Evolutionary conservation across 1,284 basidiomycete genomes (phyloP), one percentile per base, ranked within the genome.

Genomic region (Flammula alnicola): DNA sequence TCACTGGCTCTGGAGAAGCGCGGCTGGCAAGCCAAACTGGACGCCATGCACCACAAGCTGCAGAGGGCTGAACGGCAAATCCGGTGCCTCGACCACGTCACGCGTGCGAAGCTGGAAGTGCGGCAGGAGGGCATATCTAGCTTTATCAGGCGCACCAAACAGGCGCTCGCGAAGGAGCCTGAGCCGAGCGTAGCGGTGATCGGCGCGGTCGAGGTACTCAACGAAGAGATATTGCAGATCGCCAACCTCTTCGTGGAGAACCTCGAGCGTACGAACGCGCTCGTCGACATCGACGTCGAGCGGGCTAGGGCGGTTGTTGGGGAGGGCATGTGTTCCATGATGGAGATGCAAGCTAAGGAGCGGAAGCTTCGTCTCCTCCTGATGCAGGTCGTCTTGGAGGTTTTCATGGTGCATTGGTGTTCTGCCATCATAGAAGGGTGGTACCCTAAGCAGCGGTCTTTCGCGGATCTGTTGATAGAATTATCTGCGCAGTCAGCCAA

Each of bases 321-420:
- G 3, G 31, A 50, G 1, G 36, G 42, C 8, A 25, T 50, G 35
- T 23, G 42, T 12, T 20, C 26, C 12, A 38, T 44, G 35, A 39
- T 50, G 33, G 12, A 30, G 9, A 17, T 19, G 12, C 48, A 50
- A 11, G 33, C 48, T 19, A 20, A 10, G 1, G n/a, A 40, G 19
- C 26, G 11, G 14, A n/a, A n/a, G 19, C 14, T 43, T 30, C 39
- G 32, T 11, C 12, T 31, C 7, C 44, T 47, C 11, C 16, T 50
- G 5, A 20, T 35, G 30, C 41, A 50, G 23, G 39, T 40, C 14
- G 44, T 49, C 8, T 25, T 58, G 19, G 53, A 55, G 17, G 48
- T 55, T 4, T 58, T 55, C 29, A 51, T 58, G 48, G 51, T 55
- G 3, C 46, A 45, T 26, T 58, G 56, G 56, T 50, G 51, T 29